A percentile compares a stretch with the other conserved stretches of the same genome.
phyloP scores from a whole-genome alignment of 129 eudicot genomes.

The Arctium minus region DNA sequence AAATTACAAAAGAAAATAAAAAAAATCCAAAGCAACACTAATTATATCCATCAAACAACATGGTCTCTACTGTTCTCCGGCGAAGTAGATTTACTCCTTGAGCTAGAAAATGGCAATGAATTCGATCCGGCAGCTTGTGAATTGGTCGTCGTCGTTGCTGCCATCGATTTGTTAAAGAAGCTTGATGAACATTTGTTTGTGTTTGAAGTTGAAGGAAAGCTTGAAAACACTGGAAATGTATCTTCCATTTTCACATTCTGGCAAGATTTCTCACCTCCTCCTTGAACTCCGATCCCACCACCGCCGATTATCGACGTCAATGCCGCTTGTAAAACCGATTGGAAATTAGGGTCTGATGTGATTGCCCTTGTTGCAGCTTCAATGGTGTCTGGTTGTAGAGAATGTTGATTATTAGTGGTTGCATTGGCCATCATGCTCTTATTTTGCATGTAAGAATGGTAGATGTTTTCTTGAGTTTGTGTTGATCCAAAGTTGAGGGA shows the following conservation, averaged over 20 bases:
- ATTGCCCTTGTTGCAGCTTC: slow-evolving; percentile 87
- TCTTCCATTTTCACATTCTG: slow-evolving; percentile 39
- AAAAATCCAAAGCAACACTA: neutral
- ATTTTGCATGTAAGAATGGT: slow-evolving; percentile 52
- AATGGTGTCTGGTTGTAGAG: slow-evolving; percentile 54
- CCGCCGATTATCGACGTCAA: slow-evolving; percentile 63
- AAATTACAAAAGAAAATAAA: neutral
- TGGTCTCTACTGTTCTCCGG: slow-evolving; percentile 56
- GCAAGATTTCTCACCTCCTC: slow-evolving; percentile 12
- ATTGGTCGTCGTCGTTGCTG: slow-evolving; percentile 18
- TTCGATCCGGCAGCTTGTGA: slow-evolving; percentile 38
- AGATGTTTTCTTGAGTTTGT: slow-evolving; percentile 48
- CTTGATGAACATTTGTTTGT: slow-evolving; percentile 43
- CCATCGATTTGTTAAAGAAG: slow-evolving; percentile 34
- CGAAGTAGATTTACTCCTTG: slow-evolving; percentile 74
- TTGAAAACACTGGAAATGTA: slow-evolving; percentile 59
- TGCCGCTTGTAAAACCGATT: slow-evolving; percentile 75
- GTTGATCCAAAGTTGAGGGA: slow-evolving; percentile 49
- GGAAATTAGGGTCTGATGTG: slow-evolving; percentile 89
- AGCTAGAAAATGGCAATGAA: slow-evolving; percentile 42
- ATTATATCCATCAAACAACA: slow-evolving; percentile 23
- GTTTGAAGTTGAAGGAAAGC: slow-evolving; percentile 52
- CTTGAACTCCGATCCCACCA: slow-evolving; percentile 7
- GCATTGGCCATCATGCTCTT: slow-evolving; percentile 21
- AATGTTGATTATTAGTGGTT: slow-evolving; percentile 31